Base-by-base conservation (phyloP, 2,329 filamentous ascomycete species). In the Neoascochyta sp. region DNA sequence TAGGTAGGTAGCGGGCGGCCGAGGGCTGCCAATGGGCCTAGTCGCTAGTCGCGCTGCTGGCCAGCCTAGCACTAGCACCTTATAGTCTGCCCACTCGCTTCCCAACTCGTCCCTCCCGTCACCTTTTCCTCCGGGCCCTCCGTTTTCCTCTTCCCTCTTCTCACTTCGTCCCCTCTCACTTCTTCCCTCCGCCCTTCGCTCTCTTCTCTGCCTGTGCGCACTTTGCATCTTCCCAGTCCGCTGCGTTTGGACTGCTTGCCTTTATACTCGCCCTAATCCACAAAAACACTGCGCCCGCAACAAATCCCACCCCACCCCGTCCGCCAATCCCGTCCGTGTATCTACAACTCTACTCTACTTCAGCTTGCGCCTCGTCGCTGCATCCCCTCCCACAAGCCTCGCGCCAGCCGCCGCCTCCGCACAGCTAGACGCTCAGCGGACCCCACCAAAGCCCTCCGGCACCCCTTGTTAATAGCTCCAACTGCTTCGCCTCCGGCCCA, bases 51-150 rank as follows among this genome's bases (percentile, higher is more conserved):
- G 26, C 32, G 36, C 39, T 40, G 36, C 24, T 38, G 34, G 43
- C 39, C 35, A 36, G 33, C 30, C 25, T 32, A 38, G 28, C 24
- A 16, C 24, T 24, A 33, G 35, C 43, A 29, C 35, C 42, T 45
- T 41, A 46, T 45, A 44, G 41, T 39, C 32, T 26, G 27, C 40
- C 27, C 32, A 40, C 41, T 37, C 43, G 39, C 44, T 27, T 41
- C 39, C 47, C 81, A 73, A 39, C 73, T 77, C 30, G 80, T 71
- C 61, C 90, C 85, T 52, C 69, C 71, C 38, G 41, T 56, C 44
- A 39, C 43, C 45, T 49, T 44, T 47, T 47, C 50, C 47, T 45
- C 47, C 41, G 71, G 36, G 37, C 45, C 34, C 42, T 47, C 43
- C n/a, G n/a, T n/a, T n/a, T n/a, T n/a, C n/a, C n/a, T n/a, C n/a